phyloP scores from a whole-genome alignment of 345 rosid species.

The Syzygium aqueum region DNA sequence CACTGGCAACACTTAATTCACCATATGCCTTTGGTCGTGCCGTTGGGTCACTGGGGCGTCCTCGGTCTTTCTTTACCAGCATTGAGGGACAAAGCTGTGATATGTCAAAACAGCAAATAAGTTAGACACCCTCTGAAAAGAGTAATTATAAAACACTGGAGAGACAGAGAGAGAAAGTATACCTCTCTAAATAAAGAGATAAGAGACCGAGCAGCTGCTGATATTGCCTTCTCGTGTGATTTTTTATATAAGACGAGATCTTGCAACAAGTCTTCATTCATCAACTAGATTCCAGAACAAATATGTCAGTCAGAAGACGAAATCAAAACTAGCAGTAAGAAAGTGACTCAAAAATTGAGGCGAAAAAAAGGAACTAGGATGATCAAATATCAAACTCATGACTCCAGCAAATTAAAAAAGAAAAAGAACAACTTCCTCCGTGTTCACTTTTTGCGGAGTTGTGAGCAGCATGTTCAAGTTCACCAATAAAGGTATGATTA shows the following conservation, averaged over 20 bases:
- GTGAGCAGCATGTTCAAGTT: background rate
- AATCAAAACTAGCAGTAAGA: background rate
- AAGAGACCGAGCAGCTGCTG: slow-evolving; percentile 84
- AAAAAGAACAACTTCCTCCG: background rate
- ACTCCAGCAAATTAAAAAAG: background rate
- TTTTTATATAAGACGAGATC: slow-evolving; percentile 87
- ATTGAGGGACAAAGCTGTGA: slow-evolving; percentile 80
- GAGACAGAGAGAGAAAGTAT: background rate
- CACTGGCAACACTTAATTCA: slow-evolving; percentile 48
- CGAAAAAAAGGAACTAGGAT: background rate
- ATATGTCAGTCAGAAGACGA: background rate
- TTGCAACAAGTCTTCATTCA: slow-evolving; percentile 94
- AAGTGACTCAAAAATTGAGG: background rate
- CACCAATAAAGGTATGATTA: background rate
- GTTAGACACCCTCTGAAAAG: background rate
- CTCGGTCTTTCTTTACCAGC: slow-evolving; percentile 90
- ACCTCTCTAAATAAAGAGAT: slow-evolving; percentile 94
- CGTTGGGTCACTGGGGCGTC: slow-evolving; percentile 61
- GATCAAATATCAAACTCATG: background rate
- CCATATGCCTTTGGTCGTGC: slow-evolving; percentile 88
- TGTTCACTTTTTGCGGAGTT: background rate
- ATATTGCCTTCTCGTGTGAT: slow-evolving; percentile 80
- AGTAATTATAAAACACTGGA: background rate
- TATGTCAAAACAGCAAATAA: slow-evolving; percentile 1
- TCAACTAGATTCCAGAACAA: slow-evolving; percentile 44